Base-by-base conservation (phyloP, 2,329 filamentous ascomycete genomes). In the Colletotrichum euphorbiae region DNA sequence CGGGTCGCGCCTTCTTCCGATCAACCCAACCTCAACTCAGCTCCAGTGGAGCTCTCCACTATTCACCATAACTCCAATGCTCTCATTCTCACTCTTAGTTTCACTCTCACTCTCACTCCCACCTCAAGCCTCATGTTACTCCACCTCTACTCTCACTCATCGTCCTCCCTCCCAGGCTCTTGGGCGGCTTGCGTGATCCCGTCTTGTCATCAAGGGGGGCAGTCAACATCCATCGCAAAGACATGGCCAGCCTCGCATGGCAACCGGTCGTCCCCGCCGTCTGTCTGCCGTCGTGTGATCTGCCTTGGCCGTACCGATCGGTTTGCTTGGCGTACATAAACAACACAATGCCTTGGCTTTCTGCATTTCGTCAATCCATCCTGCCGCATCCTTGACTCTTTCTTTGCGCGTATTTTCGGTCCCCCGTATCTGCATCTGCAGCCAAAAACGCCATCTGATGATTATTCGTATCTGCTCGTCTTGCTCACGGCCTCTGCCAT, bases 291-390 rank as follows among this genome's bases (percentile, higher is more conserved):
- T 24, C 51, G 65, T 68, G 40, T 68, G 48, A 65, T 69, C 66
- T 65, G 36, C 61, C 66, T 69, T 69, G 66, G 66, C 61, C 62
- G 66, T 19, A 45, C 61, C 61, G 61, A 69, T 65, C 61, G 61
- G 40, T 60, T 61, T 61, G 48, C 66, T 60, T 69, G 61, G 66
- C 66, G 66, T 33, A 54, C 21, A 48, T 48, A 50, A 45, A 51
- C 43, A 51, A 24, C 33, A 57, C 33, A 52, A 24, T 66, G 48
- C 36, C 57, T 58, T 38, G 42, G 42, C 55, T 46, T 45, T n/a
- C 38, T 12, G 12, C 54, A 19, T 40, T 59, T 6, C 4, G 3
- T 31, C 19, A 19, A 6, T 31, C 2, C 17, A 9, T 51, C 6
- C 13, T 0, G 0, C 13, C 24, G 24, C 24, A 28, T 28, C 3